Evolutionary conservation across 805 yeast genomes (phyloP), one percentile per base, ranked within the genome.

Genomic region (Ogataea methylovora): DNA sequence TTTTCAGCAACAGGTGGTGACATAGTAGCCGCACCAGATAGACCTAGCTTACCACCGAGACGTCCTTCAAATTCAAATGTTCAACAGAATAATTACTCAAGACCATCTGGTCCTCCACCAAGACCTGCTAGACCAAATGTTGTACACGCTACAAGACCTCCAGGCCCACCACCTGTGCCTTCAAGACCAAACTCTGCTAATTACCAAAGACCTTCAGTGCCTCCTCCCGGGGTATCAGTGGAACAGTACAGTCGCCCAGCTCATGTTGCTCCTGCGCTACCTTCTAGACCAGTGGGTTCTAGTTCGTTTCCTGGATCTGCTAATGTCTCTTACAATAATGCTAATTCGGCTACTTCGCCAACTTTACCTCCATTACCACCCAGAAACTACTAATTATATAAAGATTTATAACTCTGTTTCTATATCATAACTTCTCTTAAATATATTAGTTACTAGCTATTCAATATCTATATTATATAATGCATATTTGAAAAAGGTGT

Each of bases 1-100:
- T 52, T 48, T 27, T 38, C 54, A n/a, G 48, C 43, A 19, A 49
- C 55, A 6, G 56, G 56, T 4, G 56, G 56, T n/a, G 44, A 43
- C 30, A n/a, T n/a, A n/a, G n/a, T n/a, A n/a, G 9, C 33, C 9
- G 36, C 22, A 31, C 35, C 16, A 24, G n/a, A 24, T 13, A 24
- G 26, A 27, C 30, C 21, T 5, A 5, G 10, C 4, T 17, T 16
- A 13, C 30, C 30, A 7, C n/a, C n/a, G n/a, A n/a, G n/a, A n/a
- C n/a, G n/a, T n/a, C n/a, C n/a, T n/a, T n/a, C n/a, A n/a, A n/a
- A n/a, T n/a, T n/a, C n/a, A n/a, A n/a, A n/a, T n/a, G n/a, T n/a
- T n/a, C n/a, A n/a, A n/a, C n/a, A n/a, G n/a, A n/a, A n/a, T n/a
- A n/a, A n/a, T n/a, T n/a, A n/a, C n/a, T n/a, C n/a, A n/a, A 13